Conservation (phyloP, 1,284 basidiomycete species). For the Pseudozyma thailandica region DNA sequence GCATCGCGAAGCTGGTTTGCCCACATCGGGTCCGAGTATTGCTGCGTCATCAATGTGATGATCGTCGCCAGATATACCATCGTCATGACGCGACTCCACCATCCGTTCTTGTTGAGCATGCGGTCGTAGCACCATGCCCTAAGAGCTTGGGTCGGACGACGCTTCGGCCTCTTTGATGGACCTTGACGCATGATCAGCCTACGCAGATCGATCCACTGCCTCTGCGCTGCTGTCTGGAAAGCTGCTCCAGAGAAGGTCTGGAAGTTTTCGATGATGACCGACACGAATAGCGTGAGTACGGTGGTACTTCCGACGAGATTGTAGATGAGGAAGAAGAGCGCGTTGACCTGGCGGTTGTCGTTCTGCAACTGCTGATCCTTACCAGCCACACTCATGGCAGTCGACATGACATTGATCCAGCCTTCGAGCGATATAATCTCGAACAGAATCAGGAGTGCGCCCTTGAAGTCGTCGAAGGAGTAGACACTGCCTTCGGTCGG, state of each 20-base stretch:
- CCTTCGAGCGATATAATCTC: constrained; percentile 95
- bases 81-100: constrained; percentile 89
- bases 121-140: constrained; percentile 91
- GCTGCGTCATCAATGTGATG: constrained; percentile 85
- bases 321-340: constrained; percentile 92
- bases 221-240: constrained; percentile 81
- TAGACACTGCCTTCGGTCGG: constrained; percentile 85
- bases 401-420: constrained; percentile 90
- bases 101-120: constrained; percentile 89
- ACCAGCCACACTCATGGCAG: constrained; percentile 83
- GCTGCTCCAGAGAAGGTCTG: constrained; percentile 80
- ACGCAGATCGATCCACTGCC: constrained; percentile 93
- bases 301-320: constrained; percentile 91
- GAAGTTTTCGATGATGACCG: constrained; percentile 96
- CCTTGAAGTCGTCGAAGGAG: constrained; percentile 88
- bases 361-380: constrained; percentile 57
- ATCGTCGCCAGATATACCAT: constrained; percentile 86
- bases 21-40: constrained; percentile 74
- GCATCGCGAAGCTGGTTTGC: constrained; percentile 78
- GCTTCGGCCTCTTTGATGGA: constrained; percentile 82
- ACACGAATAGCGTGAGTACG: constrained; percentile 71
- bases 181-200: constrained; percentile 87
- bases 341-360: constrained; percentile 71
- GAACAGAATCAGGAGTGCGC: constrained; percentile 89
- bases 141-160: constrained; percentile 73